Base-by-base conservation (phyloP, 805 yeast species). In the Kluyveromyces dobzhanskii region DNA sequence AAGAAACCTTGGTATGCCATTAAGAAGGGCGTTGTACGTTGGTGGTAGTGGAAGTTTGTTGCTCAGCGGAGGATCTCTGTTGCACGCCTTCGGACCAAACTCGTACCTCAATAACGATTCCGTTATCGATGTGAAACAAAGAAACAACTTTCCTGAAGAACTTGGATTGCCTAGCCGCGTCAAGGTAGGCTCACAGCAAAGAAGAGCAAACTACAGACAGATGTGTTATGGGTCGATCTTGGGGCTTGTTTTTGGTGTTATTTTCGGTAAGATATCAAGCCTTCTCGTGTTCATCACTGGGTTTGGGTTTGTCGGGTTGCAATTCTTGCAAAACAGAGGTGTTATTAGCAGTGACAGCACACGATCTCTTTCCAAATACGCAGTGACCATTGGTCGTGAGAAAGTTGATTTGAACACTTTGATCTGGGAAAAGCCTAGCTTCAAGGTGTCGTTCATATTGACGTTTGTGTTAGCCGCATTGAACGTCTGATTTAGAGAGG, bases 181-280 rank as follows among this genome's bases (percentile, higher is more conserved):
- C n/a, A 33, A 39, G 25, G 35, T 32, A 16, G 35, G 41, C n/a
- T 31, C 44, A 12, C 39, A 45, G 13, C 35, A 41, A 28, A 45
- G 46, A 10, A 42, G 36, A 30, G 35, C 46, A 30, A 45, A 47
- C 16, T 53, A 56, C 36, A 46, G 48, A 21, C 59, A 56, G 37
- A 42, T 56, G 17, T 53, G 58, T 35, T 35, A 50, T 4, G 61
- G 61, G 8, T 56, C 61, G 2, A 44, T 56, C 4, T 32, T 49
- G 11, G 61, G 61, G 5, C 38, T 56, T 2, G 45, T 49, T 16
- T 36, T 44, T n/a, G 61, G 59, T 7, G 43, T 54, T 6, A 40
- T 54, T 1, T 43, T 56, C 14, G 54, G 53, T n/a, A 54, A 54
- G 37, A 38, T 56, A 3, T 54, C 59, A 2, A 44, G 49, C 2